Base-by-base conservation (phyloP, 345 rosid species). In the Anastatica hierochuntica region DNA sequence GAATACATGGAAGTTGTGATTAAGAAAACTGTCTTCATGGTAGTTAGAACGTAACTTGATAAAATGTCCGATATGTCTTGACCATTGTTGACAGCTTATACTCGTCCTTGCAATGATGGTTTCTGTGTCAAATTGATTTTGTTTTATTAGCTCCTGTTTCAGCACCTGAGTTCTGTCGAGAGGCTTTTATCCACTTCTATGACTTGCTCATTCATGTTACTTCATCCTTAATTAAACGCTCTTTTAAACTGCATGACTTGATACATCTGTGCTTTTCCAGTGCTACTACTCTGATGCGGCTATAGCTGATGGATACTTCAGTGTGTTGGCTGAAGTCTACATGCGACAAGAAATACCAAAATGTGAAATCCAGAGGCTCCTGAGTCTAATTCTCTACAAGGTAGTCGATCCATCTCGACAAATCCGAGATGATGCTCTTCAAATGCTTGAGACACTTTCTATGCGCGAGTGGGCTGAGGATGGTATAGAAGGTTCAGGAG, bases 361-460 rank as follows among this genome's bases (percentile, higher is more conserved):
- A 69, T 92, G 98, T 72, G 95, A 92, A 68, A 82, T 85, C 48
- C 98, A 92, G 73, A 78, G 97, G 67, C 94, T 92, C 37, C 63
- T 92, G 72, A 92, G 98, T 67, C 80, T 92, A 64, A 92, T 92
- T 64, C 90, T 88, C 41, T 92, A 92, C 78, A 92, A 92, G 69
- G 98, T 92, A 61, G 97, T 92, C 33, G 98, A 88, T 74, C 97
- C 97, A 46, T 78, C 89, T 71, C 77, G 98, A 62, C 95, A 92
- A 69, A 92, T 92, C 56, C 96, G 96, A 59, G 98, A 92, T 71
- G 98, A 92, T 74, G 97, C 97, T 26, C 94, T 88, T 70, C 98
- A 88, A 74, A 92, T 92, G 98, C 95, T 92, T 29, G 97, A 88
- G 81, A 92, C 97, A 47, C 98, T 92, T 66, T 85, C 98, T 42